Conservation (phyloP, 2,329 filamentous ascomycete species). For the Paecilomyces sp. region DNA sequence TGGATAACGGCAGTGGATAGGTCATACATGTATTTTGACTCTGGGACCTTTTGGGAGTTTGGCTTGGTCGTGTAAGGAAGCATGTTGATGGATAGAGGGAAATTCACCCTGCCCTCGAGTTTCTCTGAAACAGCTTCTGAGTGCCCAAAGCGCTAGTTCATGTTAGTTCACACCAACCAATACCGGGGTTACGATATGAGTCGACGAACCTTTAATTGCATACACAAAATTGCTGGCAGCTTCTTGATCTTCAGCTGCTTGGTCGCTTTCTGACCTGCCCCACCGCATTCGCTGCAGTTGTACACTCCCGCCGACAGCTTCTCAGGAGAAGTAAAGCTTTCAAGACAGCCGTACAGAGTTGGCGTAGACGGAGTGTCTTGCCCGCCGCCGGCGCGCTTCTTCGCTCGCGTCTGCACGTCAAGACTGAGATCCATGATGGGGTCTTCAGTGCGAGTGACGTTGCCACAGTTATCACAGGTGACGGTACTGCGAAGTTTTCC, state of each 20-base stretch:
- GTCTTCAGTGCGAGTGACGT: slow-evolving; percentile 74
- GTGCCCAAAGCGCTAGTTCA: slow-evolving; percentile 62
- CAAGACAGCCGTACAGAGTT: slow-evolving; percentile 67
- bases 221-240: slow-evolving; percentile 79
- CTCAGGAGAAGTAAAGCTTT: slow-evolving; percentile 81
- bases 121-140: slow-evolving; percentile 70
- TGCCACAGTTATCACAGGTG: slow-evolving; percentile 80
- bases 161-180: slow-evolving; percentile 2
- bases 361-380: slow-evolving; percentile 37
- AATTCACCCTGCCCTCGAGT: slow-evolving; percentile 78
- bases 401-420: slow-evolving; percentile 68
- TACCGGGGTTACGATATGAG: not conserved
- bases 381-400: slow-evolving; percentile 41
- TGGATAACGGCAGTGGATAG: slow-evolving; percentile 87
- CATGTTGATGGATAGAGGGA: slow-evolving; percentile 83
- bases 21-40: slow-evolving; percentile 67
- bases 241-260: slow-evolving; percentile 80
- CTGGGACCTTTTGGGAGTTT: slow-evolving; percentile 21
- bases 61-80: slow-evolving; percentile 75
- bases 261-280: slow-evolving; percentile 64
- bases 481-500: slow-evolving; percentile 86
- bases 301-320: slow-evolving; percentile 71
- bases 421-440: slow-evolving; percentile 87
- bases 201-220: slow-evolving; percentile 74
- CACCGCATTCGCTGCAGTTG: slow-evolving; percentile 72